A percentile compares a stretch with the other conserved stretches of the same genome.
These are phyloP conservation scores for Fusarium verrucosum DNA, from an alignment of 2,329 filamentous ascomycete genomes.

Conservation along the genomic window DNA sequence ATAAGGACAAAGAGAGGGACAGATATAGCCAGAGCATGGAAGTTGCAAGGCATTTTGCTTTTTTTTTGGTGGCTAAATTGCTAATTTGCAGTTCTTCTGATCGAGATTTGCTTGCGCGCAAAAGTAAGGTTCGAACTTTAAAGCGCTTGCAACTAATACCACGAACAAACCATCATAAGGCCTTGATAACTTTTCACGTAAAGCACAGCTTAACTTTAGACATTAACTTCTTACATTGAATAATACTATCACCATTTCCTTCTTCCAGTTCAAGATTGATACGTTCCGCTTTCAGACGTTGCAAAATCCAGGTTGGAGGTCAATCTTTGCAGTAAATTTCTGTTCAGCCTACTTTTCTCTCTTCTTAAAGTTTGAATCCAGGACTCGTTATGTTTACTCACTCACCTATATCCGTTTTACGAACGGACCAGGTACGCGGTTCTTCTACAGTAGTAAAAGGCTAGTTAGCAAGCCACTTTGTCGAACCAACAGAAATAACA, in stretches of 20 bases:
- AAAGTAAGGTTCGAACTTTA: too few species aligned
- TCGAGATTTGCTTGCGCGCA: too few species aligned
- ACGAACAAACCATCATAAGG: too few species aligned
- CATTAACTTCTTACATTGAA: conserved; percentile 48
- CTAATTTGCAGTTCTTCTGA: background rate
- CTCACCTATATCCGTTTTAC: background rate
- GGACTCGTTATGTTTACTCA: background rate
- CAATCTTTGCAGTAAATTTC: background rate
- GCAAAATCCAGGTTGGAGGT: background rate
- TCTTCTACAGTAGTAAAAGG: background rate
- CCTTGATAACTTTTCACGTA: too few species aligned
- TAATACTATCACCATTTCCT: background rate
- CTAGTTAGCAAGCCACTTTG: conserved; percentile 23
- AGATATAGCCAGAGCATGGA: conserved; percentile 27
- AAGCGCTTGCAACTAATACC: background rate
- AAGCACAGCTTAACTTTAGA: too few species aligned
- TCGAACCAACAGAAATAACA: conserved; percentile 20
- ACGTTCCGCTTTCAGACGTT: background rate
- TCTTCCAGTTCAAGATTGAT: background rate
- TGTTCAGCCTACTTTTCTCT: background rate
- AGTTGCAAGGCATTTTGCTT: background rate
- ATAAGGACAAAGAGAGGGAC: background rate
- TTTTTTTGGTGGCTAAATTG: background rate
- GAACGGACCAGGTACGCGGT: background rate
- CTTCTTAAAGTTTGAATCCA: background rate